These are phyloP conservation scores for Leccinum variicolor DNA, from an alignment of 768 basidiomycete species.

Conservation along the genomic window DNA sequence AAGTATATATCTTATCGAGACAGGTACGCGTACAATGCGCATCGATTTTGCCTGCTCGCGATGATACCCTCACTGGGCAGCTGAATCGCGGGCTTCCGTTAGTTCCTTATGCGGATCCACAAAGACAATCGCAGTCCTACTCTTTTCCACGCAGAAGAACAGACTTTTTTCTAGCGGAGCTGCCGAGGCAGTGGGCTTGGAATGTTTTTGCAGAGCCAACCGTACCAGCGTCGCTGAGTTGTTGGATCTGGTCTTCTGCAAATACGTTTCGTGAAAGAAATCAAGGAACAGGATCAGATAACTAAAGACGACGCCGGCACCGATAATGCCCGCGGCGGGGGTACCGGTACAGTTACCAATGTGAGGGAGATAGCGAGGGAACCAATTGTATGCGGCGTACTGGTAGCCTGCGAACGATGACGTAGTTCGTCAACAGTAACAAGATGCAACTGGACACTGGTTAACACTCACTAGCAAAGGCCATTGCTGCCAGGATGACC, in stretches of 20 bases:
- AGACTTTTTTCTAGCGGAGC: not conserved
- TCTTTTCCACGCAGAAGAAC: not conserved
- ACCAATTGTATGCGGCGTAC: conserved; percentile 16
- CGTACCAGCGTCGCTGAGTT: not conserved
- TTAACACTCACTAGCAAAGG: conserved; percentile 12
- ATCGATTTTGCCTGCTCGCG: not conserved
- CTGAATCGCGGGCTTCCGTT: not conserved
- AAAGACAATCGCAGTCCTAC: not conserved
- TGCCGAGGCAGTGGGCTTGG: not conserved
- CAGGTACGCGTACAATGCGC: not conserved
- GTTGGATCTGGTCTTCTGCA: not conserved
- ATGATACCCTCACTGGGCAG: not conserved
- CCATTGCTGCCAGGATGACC: conserved; percentile 5
- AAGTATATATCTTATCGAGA: not conserved
- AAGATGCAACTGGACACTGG: rapidly evolving
- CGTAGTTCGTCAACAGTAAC: not conserved
- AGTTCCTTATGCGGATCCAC: not conserved
- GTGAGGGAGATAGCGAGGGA: conserved; percentile 13
- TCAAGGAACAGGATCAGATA: conserved; percentile 20
- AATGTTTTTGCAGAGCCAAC: too few species aligned
- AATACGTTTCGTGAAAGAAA: conserved; percentile 20
- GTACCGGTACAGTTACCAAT: conserved; percentile 14
- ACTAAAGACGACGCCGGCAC: conserved; percentile 9
- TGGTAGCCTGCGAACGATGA: conserved; percentile 10
- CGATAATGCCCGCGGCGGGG: conserved; percentile 10